Evolutionary conservation across 768 basidiomycete genomes (phyloP).

Genomic region (Pholiota microspora): DNA sequence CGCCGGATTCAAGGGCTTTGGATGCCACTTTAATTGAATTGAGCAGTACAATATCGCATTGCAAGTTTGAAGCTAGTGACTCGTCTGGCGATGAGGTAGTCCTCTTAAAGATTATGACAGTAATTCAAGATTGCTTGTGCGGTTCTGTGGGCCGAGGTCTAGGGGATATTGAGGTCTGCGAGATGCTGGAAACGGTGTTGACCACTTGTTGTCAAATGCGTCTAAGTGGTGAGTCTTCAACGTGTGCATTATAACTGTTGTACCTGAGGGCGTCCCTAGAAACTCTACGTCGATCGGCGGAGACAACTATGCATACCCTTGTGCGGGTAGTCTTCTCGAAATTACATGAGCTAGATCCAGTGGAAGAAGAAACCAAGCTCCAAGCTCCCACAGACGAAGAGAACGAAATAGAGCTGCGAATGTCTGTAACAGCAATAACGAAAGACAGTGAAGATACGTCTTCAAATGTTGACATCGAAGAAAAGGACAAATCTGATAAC

Average conservation of each 20-base stretch:
- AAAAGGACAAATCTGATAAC: constrained; percentile 3
- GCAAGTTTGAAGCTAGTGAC: constrained; percentile 97
- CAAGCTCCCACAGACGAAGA: constrained; percentile 46
- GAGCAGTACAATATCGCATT: constrained; percentile 88
- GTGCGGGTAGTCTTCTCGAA: constrained; percentile 80
- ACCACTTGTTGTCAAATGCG: constrained; percentile 98
- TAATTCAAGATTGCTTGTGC: constrained; percentile 83
- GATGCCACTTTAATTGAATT: constrained; percentile 74
- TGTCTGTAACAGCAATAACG: constrained; percentile 50
- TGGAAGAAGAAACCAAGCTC: constrained; percentile 66
- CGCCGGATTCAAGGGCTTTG: constrained; percentile 50
- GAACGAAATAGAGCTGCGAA: constrained; percentile 54
- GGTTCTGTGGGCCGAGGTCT: constrained; percentile 65
- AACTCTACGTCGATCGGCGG: constrained; percentile 82
- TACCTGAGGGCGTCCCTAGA: constrained; percentile 47
- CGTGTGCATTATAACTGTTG: constrained; percentile 9
- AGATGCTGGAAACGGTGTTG: constrained; percentile 96
- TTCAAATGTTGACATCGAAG: constrained; percentile 14
- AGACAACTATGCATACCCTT: constrained; percentile 85
- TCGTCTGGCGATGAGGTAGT: constrained; percentile 98
- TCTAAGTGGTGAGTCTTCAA: constrained; percentile 71
- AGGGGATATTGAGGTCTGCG: constrained; percentile 93
- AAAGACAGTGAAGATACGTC: constrained; percentile 19
- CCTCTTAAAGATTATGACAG: constrained; percentile 84
- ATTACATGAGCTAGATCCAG: constrained; percentile 65